A percentile compares a stretch with the other conserved stretches of the same genome.
These are phyloP conservation scores for Chlorella sp. DNA, from an alignment of 139 green algal species.

Conservation along the genomic window DNA sequence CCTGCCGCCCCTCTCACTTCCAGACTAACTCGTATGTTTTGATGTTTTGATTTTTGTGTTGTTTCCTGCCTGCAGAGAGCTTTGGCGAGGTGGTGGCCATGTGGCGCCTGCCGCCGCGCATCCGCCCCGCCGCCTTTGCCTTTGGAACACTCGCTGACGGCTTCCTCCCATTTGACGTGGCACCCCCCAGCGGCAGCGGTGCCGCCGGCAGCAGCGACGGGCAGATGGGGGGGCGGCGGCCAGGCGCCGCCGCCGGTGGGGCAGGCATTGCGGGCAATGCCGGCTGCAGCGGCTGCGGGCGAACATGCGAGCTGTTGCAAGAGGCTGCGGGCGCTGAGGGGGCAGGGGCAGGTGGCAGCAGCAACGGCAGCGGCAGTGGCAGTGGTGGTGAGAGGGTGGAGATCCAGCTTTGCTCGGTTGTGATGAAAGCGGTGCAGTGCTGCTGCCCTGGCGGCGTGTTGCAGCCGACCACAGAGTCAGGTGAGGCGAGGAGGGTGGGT, in stretches of 20 bases:
- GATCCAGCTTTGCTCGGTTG: constrained; percentile 43
- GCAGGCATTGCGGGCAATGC: not conserved
- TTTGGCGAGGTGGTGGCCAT: constrained; percentile 33
- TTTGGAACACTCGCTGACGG: constrained; percentile 76
- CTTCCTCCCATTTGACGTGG: constrained; percentile 61
- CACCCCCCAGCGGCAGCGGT: not conserved
- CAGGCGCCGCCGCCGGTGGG: too few relatives aligned
- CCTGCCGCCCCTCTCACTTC: too few relatives aligned
- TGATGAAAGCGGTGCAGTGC: constrained; percentile 60
- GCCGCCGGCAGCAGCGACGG: not conserved
- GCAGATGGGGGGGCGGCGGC: too few relatives aligned
- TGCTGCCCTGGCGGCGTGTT: not conserved
- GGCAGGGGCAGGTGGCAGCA: too few relatives aligned
- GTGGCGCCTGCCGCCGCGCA: constrained; percentile 51
- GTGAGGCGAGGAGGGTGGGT: not conserved
- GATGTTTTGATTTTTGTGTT: too few relatives aligned
- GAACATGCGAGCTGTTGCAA: not conserved
- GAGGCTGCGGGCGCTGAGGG: too few relatives aligned
- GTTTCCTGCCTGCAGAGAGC: constrained; percentile 6
- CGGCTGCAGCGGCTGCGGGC: constrained; percentile 7
- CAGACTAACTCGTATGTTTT: too few relatives aligned
- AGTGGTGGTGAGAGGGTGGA: not conserved
- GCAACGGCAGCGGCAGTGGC: not conserved
- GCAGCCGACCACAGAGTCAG: not conserved
- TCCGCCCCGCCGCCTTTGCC: constrained; percentile 58